Evolutionary conservation across 352 stramenopile species (phyloP).

Genomic region (Pythium sp.): DNA sequence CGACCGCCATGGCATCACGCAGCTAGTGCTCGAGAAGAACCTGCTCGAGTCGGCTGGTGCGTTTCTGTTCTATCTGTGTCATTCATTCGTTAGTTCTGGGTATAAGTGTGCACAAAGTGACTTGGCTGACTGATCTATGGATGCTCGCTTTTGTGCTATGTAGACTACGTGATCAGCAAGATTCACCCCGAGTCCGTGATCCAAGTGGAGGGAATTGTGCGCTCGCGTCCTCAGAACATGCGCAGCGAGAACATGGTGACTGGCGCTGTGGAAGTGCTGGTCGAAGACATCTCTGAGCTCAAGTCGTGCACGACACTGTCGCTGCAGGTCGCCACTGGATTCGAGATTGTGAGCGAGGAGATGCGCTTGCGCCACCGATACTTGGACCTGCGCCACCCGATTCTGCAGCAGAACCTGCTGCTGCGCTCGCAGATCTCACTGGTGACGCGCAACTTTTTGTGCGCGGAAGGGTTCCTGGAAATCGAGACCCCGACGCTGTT

Average conservation of each 20-base stretch:
- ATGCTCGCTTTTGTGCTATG: neutral
- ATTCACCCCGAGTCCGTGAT: constrained; percentile 72
- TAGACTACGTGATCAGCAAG: constrained; percentile 42
- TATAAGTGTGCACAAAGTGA: too few species aligned
- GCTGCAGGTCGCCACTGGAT: constrained; percentile 61
- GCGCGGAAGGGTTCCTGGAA: constrained; percentile 73
- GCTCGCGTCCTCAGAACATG: constrained; percentile 55
- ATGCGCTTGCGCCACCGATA: constrained; percentile 77
- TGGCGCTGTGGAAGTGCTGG: constrained; percentile 68
- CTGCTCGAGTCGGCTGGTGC: constrained; percentile 38
- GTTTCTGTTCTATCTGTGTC: constrained; percentile 2
- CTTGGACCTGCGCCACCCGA: constrained; percentile 70
- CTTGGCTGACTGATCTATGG: too few species aligned
- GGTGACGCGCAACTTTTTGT: constrained; percentile 67
- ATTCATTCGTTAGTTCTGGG: too few species aligned
- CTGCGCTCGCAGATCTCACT: constrained; percentile 73
- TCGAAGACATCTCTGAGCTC: constrained; percentile 56
- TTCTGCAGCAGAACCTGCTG: constrained; percentile 78
- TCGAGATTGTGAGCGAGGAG: constrained; percentile 62
- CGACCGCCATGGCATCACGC: constrained; percentile 75
- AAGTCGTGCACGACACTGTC: constrained; percentile 59
- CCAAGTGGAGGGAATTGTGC: constrained; percentile 62
- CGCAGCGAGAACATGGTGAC: constrained; percentile 70
- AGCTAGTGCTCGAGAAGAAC: constrained; percentile 75
- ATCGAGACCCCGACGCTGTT: constrained; percentile 89